Conservation (phyloP, 1,139 yeast species). For the Magnusiomyces paraingens region DNA sequence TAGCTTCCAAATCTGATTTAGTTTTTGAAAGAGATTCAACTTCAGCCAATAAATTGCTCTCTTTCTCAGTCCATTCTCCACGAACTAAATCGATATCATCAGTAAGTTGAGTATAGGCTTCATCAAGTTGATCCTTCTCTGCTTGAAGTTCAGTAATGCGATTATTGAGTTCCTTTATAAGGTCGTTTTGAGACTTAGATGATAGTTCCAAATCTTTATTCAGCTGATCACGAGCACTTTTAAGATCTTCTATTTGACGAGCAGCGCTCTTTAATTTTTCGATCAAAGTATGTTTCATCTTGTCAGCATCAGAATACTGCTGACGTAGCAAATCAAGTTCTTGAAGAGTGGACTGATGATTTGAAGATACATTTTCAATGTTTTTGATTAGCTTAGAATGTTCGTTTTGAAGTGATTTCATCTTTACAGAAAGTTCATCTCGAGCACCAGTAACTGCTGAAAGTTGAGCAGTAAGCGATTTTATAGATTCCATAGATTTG, state of each 20-base stretch:
- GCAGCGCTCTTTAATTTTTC: constrained; percentile 30
- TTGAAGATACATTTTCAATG: constrained; percentile 6
- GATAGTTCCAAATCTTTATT: constrained; percentile 20
- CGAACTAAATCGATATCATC: constrained; percentile 17
- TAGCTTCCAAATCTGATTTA: constrained; percentile 8
- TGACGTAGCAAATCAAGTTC: constrained; percentile 22
- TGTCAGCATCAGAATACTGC: constrained; percentile 25
- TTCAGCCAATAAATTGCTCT: constrained; percentile 19
- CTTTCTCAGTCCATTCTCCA: constrained; percentile 24
- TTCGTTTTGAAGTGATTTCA: constrained; percentile 14
- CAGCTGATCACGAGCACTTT: constrained; percentile 18
- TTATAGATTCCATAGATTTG: constrained; percentile 16
- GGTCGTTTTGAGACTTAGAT: constrained; percentile 16
- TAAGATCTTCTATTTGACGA: constrained; percentile 25
- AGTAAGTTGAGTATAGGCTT: constrained; percentile 16
- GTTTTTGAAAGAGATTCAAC: constrained; percentile 3
- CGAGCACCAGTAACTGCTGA: constrained; percentile 11
- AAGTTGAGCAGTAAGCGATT: constrained; percentile 18
- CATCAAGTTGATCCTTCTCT: constrained; percentile 25
- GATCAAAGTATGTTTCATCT: constrained; percentile 28
- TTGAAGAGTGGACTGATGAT: constrained; percentile 10
- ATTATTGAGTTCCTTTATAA: constrained; percentile 14
- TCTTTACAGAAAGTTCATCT: constrained; percentile 15
- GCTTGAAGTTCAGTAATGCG: constrained; percentile 20
- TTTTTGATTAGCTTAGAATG: constrained; percentile 10